phyloP scores from a whole-genome alignment of 148 eudicot genomes.

The Amaranthus hypochondriacus region DNA sequence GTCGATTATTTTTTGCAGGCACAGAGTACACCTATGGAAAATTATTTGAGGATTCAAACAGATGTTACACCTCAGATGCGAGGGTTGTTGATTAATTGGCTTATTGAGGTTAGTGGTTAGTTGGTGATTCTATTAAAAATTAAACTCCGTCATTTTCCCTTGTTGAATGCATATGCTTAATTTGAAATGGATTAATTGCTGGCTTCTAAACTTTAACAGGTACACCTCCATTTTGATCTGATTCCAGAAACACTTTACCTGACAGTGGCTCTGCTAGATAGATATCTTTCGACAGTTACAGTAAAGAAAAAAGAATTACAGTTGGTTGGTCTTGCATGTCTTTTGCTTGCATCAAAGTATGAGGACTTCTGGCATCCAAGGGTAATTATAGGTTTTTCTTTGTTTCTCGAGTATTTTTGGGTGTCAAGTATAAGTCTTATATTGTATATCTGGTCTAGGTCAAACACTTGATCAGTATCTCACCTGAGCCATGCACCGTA shows the following conservation, averaged over 20 bases:
- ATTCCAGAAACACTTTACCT: conserved; percentile 95
- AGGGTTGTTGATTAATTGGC: conserved; percentile 84
- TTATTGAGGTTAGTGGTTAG: conserved; percentile 56
- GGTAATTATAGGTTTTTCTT: conserved; percentile 36
- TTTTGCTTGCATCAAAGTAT: conserved; percentile 86
- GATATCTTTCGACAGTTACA: conserved; percentile 54
- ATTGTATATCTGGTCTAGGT: conserved; percentile 41
- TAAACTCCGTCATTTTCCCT: too few relatives aligned
- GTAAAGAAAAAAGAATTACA: conserved; percentile 68
- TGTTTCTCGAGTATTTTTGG: conserved; percentile 3
- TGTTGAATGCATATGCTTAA: not conserved
- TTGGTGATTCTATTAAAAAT: conserved; percentile 1
- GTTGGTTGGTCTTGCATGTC: conserved; percentile 83
- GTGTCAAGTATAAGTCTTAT: conserved; percentile 9
- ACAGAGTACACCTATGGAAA: conserved; percentile 38
- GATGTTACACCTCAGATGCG: conserved; percentile 84
- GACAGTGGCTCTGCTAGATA: conserved; percentile 65
- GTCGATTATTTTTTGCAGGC: conserved; percentile 37
- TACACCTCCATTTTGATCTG: conserved; percentile 71
- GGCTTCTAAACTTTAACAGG: conserved; percentile 40
- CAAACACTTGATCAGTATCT: conserved; percentile 71
- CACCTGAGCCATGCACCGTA: conserved; percentile 76
- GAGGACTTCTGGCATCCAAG: conserved; percentile 98
- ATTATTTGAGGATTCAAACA: conserved; percentile 64
- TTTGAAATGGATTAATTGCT: conserved; percentile 7